A percentile compares a stretch with the other conserved stretches of the same genome.
phyloP scores from a whole-genome alignment of 495 filamentous ascomycete species.

The Apodospora peruviana region DNA sequence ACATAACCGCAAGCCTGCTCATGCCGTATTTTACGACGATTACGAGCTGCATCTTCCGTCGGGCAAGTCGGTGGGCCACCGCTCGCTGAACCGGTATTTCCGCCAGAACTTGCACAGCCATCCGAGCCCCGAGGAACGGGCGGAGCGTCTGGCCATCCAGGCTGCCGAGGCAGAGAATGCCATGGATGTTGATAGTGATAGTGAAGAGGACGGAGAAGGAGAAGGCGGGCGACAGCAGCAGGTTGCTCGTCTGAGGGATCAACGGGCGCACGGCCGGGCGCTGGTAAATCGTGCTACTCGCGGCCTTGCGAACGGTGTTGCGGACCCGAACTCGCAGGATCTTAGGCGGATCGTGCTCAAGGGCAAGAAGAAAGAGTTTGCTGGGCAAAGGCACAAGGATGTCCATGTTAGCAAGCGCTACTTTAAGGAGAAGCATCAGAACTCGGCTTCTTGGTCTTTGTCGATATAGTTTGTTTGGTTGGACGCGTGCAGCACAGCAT shows the following conservation, averaged over 20 bases:
- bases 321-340: constrained; percentile 10
- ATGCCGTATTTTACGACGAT: constrained; percentile 79
- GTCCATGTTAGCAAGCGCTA: constrained; percentile 13
- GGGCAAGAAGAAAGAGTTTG: constrained; percentile 22
- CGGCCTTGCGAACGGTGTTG: constrained; percentile 21
- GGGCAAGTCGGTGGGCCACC: constrained; percentile 84
- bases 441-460: constrained; percentile 2
- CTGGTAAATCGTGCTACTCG: constrained; percentile 20
- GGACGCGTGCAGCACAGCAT: too few species aligned
- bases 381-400: constrained; percentile 13
- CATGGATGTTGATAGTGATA: constrained; percentile 25
- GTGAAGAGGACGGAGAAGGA: background rate
- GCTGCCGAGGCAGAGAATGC: constrained; percentile 24
- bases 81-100: constrained; percentile 78
- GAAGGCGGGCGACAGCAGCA: background rate
- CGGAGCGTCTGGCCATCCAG: constrained; percentile 48
- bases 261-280: constrained; percentile 13
- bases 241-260: background rate
- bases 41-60: constrained; percentile 92
- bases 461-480: background rate
- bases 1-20: constrained; percentile 56
- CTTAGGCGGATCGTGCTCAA: constrained; percentile 14
- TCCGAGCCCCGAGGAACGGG: constrained; percentile 63
- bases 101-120: constrained; percentile 87
- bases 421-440: constrained; percentile 27